Conservation (phyloP, 169 alveolate genomes). For the Plasmodium gonderi region DNA sequence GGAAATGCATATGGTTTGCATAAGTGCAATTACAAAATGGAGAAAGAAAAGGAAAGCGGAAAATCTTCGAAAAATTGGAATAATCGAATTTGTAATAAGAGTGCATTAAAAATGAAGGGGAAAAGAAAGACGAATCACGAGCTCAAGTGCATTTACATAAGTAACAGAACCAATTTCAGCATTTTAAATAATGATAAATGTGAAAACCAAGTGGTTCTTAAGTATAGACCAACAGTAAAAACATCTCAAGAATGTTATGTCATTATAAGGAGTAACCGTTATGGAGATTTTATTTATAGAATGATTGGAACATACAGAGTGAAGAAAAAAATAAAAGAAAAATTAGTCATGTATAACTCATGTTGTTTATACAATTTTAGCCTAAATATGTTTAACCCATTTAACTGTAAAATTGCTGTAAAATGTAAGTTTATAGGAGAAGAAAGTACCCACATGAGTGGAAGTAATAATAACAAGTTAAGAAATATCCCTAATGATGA, state of each 20-base stretch:
- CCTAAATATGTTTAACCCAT: conserved; percentile 50
- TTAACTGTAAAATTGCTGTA: conserved; percentile 25
- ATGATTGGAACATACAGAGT: conserved; percentile 32
- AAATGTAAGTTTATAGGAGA: conserved; percentile 8
- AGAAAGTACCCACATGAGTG: neutral
- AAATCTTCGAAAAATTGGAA: neutral
- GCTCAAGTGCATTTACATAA: conserved; percentile 34
- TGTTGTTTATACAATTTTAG: conserved; percentile 28
- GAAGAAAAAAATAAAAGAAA: conserved; percentile 53
- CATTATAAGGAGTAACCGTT: conserved; percentile 16
- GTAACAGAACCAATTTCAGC: conserved; percentile 26
- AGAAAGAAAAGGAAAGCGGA: neutral
- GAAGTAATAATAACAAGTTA: neutral
- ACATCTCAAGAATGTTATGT: conserved; percentile 53
- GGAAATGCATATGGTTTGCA: neutral
- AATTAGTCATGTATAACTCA: conserved; percentile 34
- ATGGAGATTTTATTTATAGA: conserved; percentile 56
- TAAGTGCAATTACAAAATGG: neutral
- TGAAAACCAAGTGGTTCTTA: conserved; percentile 4
- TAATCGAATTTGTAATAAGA: neutral
- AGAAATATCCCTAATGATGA: neutral
- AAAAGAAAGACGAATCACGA: neutral
- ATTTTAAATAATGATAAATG: neutral
- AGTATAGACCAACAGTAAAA: conserved; percentile 25
- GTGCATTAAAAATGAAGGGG: no score